A percentile compares a stretch with the other conserved stretches of the same genome.
Conservation (phyloP, 192 early-diverging fungal species). For the Coemansia sp. region DNA sequence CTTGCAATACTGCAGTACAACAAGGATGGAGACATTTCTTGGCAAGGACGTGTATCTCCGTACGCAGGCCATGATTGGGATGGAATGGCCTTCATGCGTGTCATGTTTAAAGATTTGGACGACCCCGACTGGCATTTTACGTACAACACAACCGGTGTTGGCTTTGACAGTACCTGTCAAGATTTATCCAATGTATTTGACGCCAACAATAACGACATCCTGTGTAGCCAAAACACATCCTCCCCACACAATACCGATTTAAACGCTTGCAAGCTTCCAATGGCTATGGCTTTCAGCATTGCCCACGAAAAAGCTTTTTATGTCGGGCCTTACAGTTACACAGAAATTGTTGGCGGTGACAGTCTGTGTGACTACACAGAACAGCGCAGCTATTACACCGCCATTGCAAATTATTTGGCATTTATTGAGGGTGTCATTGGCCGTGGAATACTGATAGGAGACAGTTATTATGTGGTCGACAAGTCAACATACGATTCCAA, state of each 20-base stretch:
- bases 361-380: neutral
- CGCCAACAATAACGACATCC: neutral
- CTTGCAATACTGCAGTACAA: slow-evolving; percentile 15
- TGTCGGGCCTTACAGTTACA: neutral
- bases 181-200: neutral
- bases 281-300: neutral
- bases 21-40: neutral
- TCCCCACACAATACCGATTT: neutral
- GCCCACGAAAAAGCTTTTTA: neutral
- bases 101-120: neutral
- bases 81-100: neutral
- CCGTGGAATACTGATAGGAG: neutral
- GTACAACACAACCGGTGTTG: neutral
- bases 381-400: neutral
- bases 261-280: neutral
- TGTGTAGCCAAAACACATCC: neutral
- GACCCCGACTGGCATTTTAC: neutral
- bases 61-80: neutral
- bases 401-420: neutral
- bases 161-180: neutral
- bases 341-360: neutral
- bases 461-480: neutral
- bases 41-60: neutral
- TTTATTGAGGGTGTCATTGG: neutral
- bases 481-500: neutral